Base-by-base conservation (phyloP, 1,139 yeast species). In the Yamadazyma songkhlaensis region DNA sequence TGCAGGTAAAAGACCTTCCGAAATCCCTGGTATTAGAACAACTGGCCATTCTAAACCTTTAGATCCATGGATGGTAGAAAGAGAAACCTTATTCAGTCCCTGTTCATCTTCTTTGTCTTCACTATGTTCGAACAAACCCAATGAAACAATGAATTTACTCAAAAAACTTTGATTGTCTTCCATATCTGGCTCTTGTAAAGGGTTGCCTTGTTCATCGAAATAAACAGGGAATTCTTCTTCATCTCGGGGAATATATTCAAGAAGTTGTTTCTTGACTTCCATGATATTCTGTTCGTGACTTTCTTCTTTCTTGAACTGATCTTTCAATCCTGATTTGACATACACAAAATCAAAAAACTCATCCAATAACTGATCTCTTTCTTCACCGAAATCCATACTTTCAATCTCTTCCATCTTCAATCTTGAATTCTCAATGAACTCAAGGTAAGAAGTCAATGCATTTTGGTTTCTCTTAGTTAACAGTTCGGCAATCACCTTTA, bases 31-130 rank as follows among this genome's bases (percentile, higher is more conserved):
- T 9, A 88, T 74, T 53, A 88, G 86, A 0, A 92, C 97, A 5
- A 85, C 77, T 0, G 95, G 92, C 97, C 97, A 92, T 57, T 92
- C 97, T 4, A 89, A 66, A 1, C 97, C 97, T 54, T 92, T 92
- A 2, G 97, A 80, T 0, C 90, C 88, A 57, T 92, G 98, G 10
- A 92, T 84, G 0, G 97, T 92, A 0, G 90, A 81, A 1, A 73
- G 35, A 36, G 74, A 54, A 0, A 77, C 72, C 39, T 57, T 60
- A 3, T 61, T 24, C 4, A 20, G 15, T 9, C 20, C 27, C 9
- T 36, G 28, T 12, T 35, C 34, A 8, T 26, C 58, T 2, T 40
- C 37, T 6, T 44, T 38, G 20, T 42, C 43, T 12, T 41, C 39
- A 1, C 36, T 26, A 3, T 45, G 47, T 38, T 59, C 78, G 48